Evolutionary conservation across 768 basidiomycete genomes (phyloP), one percentile per base, ranked within the genome.

Genomic region (Leccinum boreale): DNA sequence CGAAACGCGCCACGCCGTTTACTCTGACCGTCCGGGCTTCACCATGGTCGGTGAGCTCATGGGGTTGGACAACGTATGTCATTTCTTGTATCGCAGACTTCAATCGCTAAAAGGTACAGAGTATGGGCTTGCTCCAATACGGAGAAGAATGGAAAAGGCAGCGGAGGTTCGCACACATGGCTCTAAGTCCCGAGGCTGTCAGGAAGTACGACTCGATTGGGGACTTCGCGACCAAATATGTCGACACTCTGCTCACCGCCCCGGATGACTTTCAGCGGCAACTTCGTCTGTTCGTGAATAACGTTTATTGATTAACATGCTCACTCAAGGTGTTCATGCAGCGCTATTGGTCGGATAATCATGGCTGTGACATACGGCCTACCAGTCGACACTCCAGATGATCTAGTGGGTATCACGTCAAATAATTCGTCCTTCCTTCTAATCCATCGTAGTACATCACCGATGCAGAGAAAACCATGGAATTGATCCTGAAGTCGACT

Each of bases 1-100:
- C 9, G 74, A 71, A 3, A 65, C 66, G 51, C 56, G 67, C n/a
- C 60, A 58, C 1, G 50, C 19, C 17, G 67, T 65, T 19, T 74
- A 75, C 47, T 74, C 74, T 7, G 58, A 71, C 42, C 62, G 73
- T 5, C 72, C 74, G 3, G 63, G 57, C 17, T 73, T 77, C n/a
- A 66, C 68, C 1, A 73, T 78, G 52, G 70, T 70, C 7, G 72
- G 74, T 14, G 74, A 74, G 29, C 67, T 78, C 66, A 72, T 73
- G 66, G 62, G 62, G 4, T 49, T 72, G 58, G 59, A 54, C 35
- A 49, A 60, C 0, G 68, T 60, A 49, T 10, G 60, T 35, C n/a
- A 31, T 47, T 19, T 15, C 42, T 26, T 10, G 2, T n/a, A 24
- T n/a, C 8, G 15, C 11, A 4, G 10, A 19, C 3, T n/a, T 12